Conservation (phyloP, 2,329 filamentous ascomycete species). For the Exutisphaerella laricina region DNA sequence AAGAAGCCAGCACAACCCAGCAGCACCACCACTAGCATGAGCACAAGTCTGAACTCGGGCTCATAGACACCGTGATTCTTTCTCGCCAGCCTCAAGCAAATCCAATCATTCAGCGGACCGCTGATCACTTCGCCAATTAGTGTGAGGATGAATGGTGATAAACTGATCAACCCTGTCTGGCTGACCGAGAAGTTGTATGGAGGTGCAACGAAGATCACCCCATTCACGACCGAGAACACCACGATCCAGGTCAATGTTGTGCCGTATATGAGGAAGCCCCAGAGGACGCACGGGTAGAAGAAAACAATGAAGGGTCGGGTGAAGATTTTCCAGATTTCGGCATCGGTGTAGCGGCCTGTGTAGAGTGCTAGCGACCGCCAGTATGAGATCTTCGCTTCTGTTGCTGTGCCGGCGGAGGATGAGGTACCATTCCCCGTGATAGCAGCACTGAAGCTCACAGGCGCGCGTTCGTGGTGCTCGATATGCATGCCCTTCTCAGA, state of each 20-base stretch:
- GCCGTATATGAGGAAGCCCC: slow-evolving; percentile 41
- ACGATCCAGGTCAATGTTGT: slow-evolving; percentile 39
- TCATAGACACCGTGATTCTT: slow-evolving; percentile 33
- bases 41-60: slow-evolving; percentile 30
- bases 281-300: slow-evolving; percentile 27
- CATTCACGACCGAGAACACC: slow-evolving; percentile 46
- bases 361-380: slow-evolving; percentile 26
- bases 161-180: slow-evolving; percentile 45
- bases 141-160: slow-evolving; percentile 47
- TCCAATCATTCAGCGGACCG: slow-evolving; percentile 45
- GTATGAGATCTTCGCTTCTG: slow-evolving; percentile 29
- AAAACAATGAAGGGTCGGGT: slow-evolving; percentile 32
- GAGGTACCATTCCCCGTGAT: slow-evolving; percentile 18
- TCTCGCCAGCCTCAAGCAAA: slow-evolving; percentile 31
- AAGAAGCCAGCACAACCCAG: slow-evolving; percentile 44
- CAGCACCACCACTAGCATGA: slow-evolving; percentile 39
- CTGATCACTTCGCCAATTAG: slow-evolving; percentile 43
- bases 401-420: slow-evolving; percentile 6
- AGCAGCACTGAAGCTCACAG: neutral
- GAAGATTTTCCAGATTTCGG: slow-evolving; percentile 34
- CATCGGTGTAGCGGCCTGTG: slow-evolving; percentile 32
- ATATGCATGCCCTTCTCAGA: slow-evolving; percentile 14
- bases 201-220: slow-evolving; percentile 33
- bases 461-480: slow-evolving; percentile 12
- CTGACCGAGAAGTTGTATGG: slow-evolving; percentile 45